A percentile compares a stretch with the other conserved stretches of the same genome.
Conservation (phyloP, 2,329 filamentous ascomycete species). For the Lasiodiplodia sp. region DNA sequence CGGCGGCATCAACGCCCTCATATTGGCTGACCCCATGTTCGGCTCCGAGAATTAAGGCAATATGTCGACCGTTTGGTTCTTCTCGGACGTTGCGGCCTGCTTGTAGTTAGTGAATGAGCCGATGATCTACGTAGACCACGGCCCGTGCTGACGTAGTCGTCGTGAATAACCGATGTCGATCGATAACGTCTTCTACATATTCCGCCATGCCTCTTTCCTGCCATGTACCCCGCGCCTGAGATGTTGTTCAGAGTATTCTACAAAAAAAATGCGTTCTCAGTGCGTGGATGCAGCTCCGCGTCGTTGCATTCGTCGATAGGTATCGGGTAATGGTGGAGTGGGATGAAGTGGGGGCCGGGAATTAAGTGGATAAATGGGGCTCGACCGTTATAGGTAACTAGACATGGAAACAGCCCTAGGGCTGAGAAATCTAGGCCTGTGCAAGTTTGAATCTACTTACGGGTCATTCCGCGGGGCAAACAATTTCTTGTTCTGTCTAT, state of each 20-base stretch:
- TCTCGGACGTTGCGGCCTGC: constrained; percentile 5
- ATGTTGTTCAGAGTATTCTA: not conserved
- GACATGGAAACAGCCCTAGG: not conserved
- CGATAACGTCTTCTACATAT: not conserved
- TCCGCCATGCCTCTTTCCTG: not conserved
- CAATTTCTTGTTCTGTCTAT: too few relatives aligned
- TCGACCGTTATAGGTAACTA: constrained; percentile 1
- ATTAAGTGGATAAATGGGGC: not conserved
- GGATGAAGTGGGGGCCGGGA: not conserved
- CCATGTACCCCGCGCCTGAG: not conserved
- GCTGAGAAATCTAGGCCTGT: not conserved
- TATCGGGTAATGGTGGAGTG: not conserved
- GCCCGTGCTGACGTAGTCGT: not conserved
- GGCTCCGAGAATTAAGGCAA: not conserved
- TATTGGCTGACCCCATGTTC: not conserved
- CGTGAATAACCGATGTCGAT: not conserved
- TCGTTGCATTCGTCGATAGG: not conserved
- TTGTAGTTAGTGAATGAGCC: constrained; percentile 3
- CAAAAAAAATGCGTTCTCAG: not conserved
- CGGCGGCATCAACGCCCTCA: not conserved
- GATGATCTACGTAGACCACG: not conserved
- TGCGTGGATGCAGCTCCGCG: not conserved
- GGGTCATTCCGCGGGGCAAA: too few relatives aligned
- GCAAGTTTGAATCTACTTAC: too few relatives aligned
- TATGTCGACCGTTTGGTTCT: not conserved